Evolutionary conservation across 768 basidiomycete species (phyloP).

Genomic region (Mycena pura): DNA sequence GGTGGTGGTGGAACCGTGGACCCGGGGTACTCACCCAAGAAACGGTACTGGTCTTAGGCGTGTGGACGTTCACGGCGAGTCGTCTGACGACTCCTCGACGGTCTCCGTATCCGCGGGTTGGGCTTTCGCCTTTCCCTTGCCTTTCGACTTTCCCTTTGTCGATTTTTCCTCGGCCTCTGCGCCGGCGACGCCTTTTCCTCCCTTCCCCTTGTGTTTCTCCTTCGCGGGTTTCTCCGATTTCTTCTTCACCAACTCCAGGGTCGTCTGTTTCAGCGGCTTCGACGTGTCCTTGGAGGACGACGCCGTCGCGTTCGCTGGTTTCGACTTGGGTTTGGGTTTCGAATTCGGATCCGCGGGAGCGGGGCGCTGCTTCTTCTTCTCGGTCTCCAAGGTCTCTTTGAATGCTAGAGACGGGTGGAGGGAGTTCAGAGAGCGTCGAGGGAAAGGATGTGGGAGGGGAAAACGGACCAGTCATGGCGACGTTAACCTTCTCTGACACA

Average conservation of each 20-base stretch:
- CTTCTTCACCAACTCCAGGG: not conserved
- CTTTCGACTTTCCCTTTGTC: not conserved
- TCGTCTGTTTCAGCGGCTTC: not conserved
- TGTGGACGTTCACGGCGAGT: not conserved
- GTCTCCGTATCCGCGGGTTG: not conserved
- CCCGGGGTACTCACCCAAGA: not conserved
- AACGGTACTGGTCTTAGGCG: not conserved
- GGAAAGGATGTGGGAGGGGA: too few relatives aligned
- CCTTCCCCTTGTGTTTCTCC: not conserved
- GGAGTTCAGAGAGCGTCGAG: not conserved
- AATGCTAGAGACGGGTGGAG: not conserved
- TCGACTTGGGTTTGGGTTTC: not conserved
- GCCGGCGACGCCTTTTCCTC: not conserved
- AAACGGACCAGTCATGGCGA: not conserved
- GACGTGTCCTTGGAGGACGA: not conserved
- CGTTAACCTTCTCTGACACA: not conserved
- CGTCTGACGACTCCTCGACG: not conserved
- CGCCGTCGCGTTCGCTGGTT: not conserved
- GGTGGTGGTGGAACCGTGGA: constrained; percentile 8
- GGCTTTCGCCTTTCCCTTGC: not conserved
- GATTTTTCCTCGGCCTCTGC: not conserved
- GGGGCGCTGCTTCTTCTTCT: not conserved
- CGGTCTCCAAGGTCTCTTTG: not conserved
- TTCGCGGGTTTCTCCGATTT: not conserved
- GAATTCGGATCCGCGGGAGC: not conserved